Base-by-base conservation (phyloP, 768 basidiomycete species). In the Ramaria sp. region DNA sequence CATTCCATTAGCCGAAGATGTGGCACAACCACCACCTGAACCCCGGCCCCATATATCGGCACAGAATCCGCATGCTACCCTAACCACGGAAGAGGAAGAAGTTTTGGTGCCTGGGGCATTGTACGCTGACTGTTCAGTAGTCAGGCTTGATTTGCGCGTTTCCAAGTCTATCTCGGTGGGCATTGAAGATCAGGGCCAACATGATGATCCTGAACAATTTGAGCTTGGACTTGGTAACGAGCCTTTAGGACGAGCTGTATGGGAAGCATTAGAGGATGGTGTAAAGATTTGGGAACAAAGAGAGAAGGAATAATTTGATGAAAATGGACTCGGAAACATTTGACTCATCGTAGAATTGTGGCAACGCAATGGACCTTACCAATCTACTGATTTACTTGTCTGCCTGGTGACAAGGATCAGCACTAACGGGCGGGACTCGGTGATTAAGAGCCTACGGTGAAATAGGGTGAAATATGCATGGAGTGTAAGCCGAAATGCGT, bases 61-160 rank as follows among this genome's bases (percentile, higher is more conserved):
- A 54, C 60, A 27, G n/a, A 39, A 9, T 22, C 31, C 30, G 50
- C 60, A 7, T 15, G 62, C 4, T 67, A 66, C 15, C 63, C 48
- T 47, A 47, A 27, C 22, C 12, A 43, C 12, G 57, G 22, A 69
- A 51, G 70, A 73, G 6, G 80, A 79, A 57, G 87, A 90, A 63
- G 78, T 87, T 2, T 73, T 91, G 42, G 86, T 84, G 67, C 84
- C 88, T 1, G 88, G 88, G 0, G 83, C 86, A 10, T 67, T 90
- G 41, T 91, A 91, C 62, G 75, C 82, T 9, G 85, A 91, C 61
- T 90, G 88, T 61, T 80, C 84, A 0, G 79, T 85, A 4, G 81
- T 85, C 7, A 67, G 66, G 27, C 60, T 83, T 31, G 67, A 65
- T 19, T 68, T 83, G 30, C 46, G 22, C 30, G 37, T 43, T 53